Conservation (phyloP, 192 early-diverging fungal species). For the Geranomyces variabilis region DNA sequence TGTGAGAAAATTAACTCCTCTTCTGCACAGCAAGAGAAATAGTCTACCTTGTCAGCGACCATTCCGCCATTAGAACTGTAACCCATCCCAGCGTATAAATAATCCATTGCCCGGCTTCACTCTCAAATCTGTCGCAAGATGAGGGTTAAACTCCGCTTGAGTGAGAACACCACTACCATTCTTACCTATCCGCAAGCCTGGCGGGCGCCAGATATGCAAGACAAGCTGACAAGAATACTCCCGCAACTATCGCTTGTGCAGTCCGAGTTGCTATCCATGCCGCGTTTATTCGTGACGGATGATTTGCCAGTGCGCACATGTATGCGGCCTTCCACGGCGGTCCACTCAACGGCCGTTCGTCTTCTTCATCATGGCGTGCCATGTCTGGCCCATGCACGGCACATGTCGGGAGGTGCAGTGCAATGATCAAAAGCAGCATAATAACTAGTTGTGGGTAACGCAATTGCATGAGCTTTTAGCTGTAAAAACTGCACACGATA, state of each 20-base stretch:
- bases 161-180: background rate
- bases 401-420: constrained; percentile 14
- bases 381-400: background rate
- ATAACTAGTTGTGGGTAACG: background rate
- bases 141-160: no score
- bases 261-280: background rate
- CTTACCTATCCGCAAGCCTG: constrained; percentile 2
- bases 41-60: constrained; percentile 32
- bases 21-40: background rate
- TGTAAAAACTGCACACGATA: background rate
- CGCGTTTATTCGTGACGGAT: background rate
- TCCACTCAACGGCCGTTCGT: constrained; percentile 22
- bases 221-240: constrained; percentile 26
- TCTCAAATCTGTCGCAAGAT: constrained; percentile 1
- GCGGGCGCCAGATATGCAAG: constrained; percentile 28
- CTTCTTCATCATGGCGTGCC: constrained; percentile 11
- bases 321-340: background rate
- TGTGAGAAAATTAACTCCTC: background rate
- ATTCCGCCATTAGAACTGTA: constrained; percentile 22
- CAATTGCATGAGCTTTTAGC: background rate
- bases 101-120: constrained; percentile 4
- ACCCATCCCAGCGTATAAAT: constrained; percentile 29
- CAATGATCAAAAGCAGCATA: constrained; percentile 13
- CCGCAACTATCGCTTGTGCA: constrained; percentile 10
- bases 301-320: background rate